Base-by-base conservation (phyloP, 2,329 filamentous ascomycete species). In the Fonsecaea pugnacius region DNA sequence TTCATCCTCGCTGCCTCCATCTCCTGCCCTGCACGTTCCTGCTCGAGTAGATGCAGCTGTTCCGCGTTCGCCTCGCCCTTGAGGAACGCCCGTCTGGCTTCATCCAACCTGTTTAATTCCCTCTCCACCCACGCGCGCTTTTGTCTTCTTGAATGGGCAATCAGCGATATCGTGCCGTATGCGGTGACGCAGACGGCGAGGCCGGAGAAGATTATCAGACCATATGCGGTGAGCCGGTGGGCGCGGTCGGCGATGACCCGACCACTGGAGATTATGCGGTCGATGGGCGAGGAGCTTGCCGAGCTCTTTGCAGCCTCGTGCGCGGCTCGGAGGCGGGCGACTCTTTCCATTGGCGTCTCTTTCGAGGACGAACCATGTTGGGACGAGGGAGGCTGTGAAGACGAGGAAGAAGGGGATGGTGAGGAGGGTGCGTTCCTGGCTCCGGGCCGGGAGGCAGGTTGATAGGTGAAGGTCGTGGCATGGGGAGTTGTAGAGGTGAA, bases 271-370 rank as follows among this genome's bases (percentile, higher is more conserved):
- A 87, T 80, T 52, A 82, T 71, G 50, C 78, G 77, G 76, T 89
- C 87, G 72, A 84, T 80, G 46, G 77, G 77, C 24, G 81, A 83
- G 57, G 84, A 87, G 53, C 83, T 80, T 72, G 84, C 81, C 51
- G 87, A 84, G 70, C 84, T 81, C 76, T 85, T 85, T 52, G 88
- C 87, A n/a, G 86, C 86, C 64, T 87, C 81, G 74, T 89, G 87
- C 66, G 88, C 87, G 52, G 87, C 87, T 60, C 89, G 83, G 72
- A 91, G 78, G 65, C 89, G 83, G 68, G 86, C 84, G 38, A 91
- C 89, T 71, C 88, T 87, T 78, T 91, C 85, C 75, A 87, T 86
- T 56, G 89, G 85, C 1, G 88, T 89, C 78, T 91, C 89, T 67
- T 72, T 71, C 60, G 71, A 63, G 46, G 58, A 60, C 50, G 55